Conservation (phyloP, 805 yeast species). For the Metschnikowia koreensis region DNA sequence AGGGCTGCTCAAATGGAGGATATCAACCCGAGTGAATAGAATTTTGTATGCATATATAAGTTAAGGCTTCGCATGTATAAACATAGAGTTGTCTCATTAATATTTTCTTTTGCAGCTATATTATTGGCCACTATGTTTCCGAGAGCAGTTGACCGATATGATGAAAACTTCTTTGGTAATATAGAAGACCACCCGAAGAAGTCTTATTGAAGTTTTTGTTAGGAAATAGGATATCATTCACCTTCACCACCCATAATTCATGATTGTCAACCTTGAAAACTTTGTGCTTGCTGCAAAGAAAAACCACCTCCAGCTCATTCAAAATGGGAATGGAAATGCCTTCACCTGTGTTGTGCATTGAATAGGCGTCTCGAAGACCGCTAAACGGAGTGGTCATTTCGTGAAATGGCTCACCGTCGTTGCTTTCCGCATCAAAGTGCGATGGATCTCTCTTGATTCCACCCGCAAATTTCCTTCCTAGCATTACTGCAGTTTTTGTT, state of each 20-base stretch:
- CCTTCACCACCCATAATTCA: slow-evolving; percentile 86
- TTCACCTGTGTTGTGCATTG: slow-evolving; percentile 17
- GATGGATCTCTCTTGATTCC: slow-evolving; percentile 47
- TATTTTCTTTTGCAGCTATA: neutral
- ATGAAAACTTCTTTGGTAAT: slow-evolving; percentile 64
- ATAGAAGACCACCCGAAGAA: slow-evolving; percentile 61
- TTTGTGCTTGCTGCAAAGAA: slow-evolving; percentile 57
- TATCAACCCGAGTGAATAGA: neutral
- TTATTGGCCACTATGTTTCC: slow-evolving; percentile 3
- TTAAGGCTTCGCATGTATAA: neutral
- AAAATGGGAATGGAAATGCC: slow-evolving; percentile 52
- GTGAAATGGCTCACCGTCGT: slow-evolving; percentile 38
- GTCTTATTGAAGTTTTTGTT: slow-evolving; percentile 15
- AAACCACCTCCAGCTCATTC: slow-evolving; percentile 53
- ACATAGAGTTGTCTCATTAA: neutral
- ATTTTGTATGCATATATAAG: neutral
- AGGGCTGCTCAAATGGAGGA: neutral
- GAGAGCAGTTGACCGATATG: slow-evolving; percentile 33
- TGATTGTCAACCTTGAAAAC: slow-evolving; percentile 72
- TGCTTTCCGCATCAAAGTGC: slow-evolving; percentile 12
- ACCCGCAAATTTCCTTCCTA: slow-evolving; percentile 65
- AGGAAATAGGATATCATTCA: slow-evolving; percentile 51
- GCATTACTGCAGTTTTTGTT: slow-evolving; percentile 45
- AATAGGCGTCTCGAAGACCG: slow-evolving; percentile 24
- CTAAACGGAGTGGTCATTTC: slow-evolving; percentile 58